Evolutionary conservation across 768 basidiomycete species (phyloP).

Genomic region (Lepiota venenata): DNA sequence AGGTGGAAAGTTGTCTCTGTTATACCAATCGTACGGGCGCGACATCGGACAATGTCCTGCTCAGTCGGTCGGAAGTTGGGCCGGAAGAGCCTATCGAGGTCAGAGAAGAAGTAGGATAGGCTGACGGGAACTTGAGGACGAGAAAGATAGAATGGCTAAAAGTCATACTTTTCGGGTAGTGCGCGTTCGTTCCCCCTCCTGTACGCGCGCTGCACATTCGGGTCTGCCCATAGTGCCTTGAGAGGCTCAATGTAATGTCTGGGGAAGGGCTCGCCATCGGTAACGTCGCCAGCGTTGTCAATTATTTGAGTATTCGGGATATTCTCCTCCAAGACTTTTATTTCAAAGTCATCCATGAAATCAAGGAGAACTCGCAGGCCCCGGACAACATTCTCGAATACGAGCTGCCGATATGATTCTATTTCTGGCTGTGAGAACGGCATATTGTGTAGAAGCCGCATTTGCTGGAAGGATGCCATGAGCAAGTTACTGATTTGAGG

Average conservation of each 20-base stretch:
- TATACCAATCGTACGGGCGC: constrained; percentile 92
- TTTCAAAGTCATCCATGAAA: constrained; percentile 86
- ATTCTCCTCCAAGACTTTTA: constrained; percentile 66
- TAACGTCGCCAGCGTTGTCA: constrained; percentile 65
- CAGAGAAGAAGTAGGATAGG: constrained; percentile 72
- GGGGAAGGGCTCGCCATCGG: constrained; percentile 83
- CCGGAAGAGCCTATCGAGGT: constrained; percentile 75
- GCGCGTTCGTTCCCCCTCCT: constrained; percentile 86
- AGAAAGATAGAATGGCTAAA: not conserved
- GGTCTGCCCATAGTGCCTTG: constrained; percentile 72
- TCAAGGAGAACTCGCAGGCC: constrained; percentile 83
- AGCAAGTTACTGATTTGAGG: not conserved
- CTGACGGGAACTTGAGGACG: constrained; percentile 28
- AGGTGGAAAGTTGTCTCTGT: constrained; percentile 91
- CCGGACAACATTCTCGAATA: constrained; percentile 88
- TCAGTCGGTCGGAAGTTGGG: constrained; percentile 79
- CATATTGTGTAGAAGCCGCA: constrained; percentile 90
- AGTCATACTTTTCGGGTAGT: constrained; percentile 79
- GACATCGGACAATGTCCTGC: constrained; percentile 83
- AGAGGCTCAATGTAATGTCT: constrained; percentile 62
- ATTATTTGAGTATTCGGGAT: constrained; percentile 56
- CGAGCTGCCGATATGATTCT: constrained; percentile 87
- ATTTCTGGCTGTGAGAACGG: constrained; percentile 81
- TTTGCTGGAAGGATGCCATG: constrained; percentile 60
- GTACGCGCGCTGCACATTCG: constrained; percentile 70